Evolutionary conservation across 2,329 filamentous ascomycete species (phyloP).

Genomic region (Aspergillus cejpii): DNA sequence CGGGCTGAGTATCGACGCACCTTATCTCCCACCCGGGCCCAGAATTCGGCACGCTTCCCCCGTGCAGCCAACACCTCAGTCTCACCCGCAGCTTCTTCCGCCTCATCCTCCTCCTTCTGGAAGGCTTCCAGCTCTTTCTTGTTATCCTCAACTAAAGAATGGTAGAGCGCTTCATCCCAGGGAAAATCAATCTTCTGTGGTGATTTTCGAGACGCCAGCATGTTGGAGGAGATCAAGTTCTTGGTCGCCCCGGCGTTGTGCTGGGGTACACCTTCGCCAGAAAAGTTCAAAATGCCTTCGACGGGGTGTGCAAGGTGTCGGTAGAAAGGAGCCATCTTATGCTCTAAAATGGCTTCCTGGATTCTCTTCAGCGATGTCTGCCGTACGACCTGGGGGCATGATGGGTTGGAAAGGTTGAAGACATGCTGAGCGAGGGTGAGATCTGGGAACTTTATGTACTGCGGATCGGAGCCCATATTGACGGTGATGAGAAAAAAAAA

Average conservation of each 20-base stretch:
- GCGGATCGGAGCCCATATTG: conserved; percentile 57
- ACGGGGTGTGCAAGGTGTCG: conserved; percentile 58
- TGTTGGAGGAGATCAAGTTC: conserved; percentile 57
- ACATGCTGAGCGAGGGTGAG: conserved; percentile 60
- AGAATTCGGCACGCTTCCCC: conserved; percentile 94
- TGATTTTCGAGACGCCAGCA: conserved; percentile 66
- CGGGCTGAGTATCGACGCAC: too few relatives aligned
- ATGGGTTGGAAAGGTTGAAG: conserved; percentile 60
- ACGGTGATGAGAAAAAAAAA: conserved; percentile 17
- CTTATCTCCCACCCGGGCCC: conserved; percentile 93
- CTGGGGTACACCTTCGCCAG: conserved; percentile 57
- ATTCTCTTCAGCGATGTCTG: conserved; percentile 54
- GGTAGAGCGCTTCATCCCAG: conserved; percentile 88
- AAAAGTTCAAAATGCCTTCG: conserved; percentile 70
- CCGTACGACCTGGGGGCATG: conserved; percentile 47
- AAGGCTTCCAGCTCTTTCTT: conserved; percentile 68
- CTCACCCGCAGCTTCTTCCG: conserved; percentile 90
- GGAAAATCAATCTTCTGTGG: conserved; percentile 62
- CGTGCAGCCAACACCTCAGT: conserved; percentile 88
- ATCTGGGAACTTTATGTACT: conserved; percentile 59
- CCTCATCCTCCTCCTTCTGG: conserved; percentile 87
- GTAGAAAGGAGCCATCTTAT: conserved; percentile 63
- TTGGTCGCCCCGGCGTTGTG: conserved; percentile 43
- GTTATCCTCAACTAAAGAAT: conserved; percentile 68
- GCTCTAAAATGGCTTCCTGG: conserved; percentile 57